A percentile compares a stretch with the other conserved stretches of the same genome.
Evolutionary conservation across 768 basidiomycete genomes (phyloP).

Genomic region (Guyanaporus albipodus): DNA sequence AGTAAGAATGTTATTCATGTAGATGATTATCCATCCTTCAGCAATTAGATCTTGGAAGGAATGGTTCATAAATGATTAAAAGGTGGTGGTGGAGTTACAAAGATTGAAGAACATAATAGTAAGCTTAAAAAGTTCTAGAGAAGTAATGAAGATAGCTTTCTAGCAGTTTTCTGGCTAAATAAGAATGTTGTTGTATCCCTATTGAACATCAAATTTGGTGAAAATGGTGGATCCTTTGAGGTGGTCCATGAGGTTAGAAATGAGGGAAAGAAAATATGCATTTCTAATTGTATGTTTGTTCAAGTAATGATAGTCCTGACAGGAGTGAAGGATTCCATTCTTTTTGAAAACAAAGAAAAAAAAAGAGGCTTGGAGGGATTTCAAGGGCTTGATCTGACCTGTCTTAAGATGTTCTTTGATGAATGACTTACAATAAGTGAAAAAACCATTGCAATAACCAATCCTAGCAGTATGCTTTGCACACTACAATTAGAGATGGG

Average conservation of each 20-base stretch:
- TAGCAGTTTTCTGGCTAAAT: no score
- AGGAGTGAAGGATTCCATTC: neutral
- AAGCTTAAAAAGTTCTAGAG: neutral
- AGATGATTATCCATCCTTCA: neutral
- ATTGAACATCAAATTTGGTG: no score
- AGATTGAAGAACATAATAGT: neutral
- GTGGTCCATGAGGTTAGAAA: neutral
- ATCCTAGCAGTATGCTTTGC: no score
- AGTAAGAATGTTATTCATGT: neutral
- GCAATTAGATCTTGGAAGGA: neutral
- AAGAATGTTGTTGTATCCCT: no score
- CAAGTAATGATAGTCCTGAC: neutral
- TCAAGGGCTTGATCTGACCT: neutral
- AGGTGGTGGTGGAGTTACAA: neutral
- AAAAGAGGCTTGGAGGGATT: neutral
- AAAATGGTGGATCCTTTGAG: neutral
- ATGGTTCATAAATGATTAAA: neutral
- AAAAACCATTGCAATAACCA: no score
- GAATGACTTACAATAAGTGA: no score
- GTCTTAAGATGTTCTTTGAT: no score
- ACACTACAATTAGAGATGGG: no score
- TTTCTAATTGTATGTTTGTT: neutral
- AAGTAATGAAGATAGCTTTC: no score
- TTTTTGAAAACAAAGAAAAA: neutral
- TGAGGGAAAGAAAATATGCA: neutral